Base-by-base conservation (phyloP, 2,329 filamentous ascomycete genomes). In the Talaromyces sp. region DNA sequence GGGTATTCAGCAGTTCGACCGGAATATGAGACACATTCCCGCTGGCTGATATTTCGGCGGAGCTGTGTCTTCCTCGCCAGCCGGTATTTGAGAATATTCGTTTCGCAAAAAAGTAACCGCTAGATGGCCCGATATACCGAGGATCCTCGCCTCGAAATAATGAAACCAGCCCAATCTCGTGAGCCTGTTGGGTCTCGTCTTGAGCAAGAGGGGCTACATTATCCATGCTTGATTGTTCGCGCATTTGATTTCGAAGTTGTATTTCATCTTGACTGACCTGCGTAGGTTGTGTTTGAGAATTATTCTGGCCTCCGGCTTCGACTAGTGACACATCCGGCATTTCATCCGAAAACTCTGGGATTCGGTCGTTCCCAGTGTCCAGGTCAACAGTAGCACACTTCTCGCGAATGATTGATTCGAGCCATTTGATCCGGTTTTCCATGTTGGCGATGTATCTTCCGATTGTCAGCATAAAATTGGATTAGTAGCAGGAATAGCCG, bases 121-220 rank as follows among this genome's bases (percentile, higher is more conserved):
- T 85, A 0, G 84, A 86, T 2, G 84, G 84, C 0, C 84, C 84
- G 14, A 86, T 82, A 57, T 86, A 86, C 64, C 82, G 77, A 3
- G 72, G 70, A 22, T 80, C 81, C 22, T 83, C 82, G 50, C 79
- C 82, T 3, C 1, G 81, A 31, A 50, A 82, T 1, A 85, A 73
- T 0, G 83, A 84, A 0, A 86, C 78, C 14, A 86, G 69, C 0
- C 84, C 84, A 16, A 85, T 84, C 66, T 86, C 82, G 66, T 85
- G 83, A 1, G 82, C 79, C 31, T 72, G 70, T 64, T 65, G 70
- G 58, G 67, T 47, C 35, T 68, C 45, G 5, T 48, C 45, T 48
- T 48, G 22, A 16, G 14, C 22, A 27, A 48, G 11, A 2, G 45
- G 45, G n/a, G 22, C 22, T 24, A 2, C 6, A 8, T 48, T 16